These are phyloP conservation scores for Candida coleopterorum DNA, from an alignment of 805 yeast genomes.

Conservation along the genomic window DNA sequence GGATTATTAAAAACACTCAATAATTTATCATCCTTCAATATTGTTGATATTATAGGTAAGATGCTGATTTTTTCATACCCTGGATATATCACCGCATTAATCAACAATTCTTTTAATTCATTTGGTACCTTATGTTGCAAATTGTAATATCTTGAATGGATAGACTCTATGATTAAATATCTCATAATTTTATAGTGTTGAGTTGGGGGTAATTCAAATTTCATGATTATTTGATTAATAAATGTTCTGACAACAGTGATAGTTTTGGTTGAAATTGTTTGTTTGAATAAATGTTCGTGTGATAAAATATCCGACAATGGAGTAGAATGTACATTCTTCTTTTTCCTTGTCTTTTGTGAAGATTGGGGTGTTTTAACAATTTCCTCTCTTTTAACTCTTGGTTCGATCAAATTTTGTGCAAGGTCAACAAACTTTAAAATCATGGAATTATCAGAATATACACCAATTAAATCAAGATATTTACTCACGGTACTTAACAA, in stretches of 20 bases:
- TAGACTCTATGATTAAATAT: conserved; percentile 32
- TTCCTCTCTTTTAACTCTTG: conserved; percentile 20
- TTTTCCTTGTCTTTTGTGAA: conserved; percentile 26
- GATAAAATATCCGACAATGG: conserved; percentile 67
- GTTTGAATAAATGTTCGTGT: conserved; percentile 53
- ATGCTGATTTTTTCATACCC: conserved; percentile 60
- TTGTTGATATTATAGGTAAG: conserved; percentile 61
- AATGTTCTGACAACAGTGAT: conserved; percentile 37
- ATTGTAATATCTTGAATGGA: conserved; percentile 21
- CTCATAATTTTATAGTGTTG: conserved; percentile 54
- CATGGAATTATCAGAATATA: conserved; percentile 45
- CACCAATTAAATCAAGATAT: conserved; percentile 31
- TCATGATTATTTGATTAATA: conserved; percentile 44
- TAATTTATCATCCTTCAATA: conserved; percentile 47
- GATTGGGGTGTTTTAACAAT: conserved; percentile 4
- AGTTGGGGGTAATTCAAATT: conserved; percentile 53
- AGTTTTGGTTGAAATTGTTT: conserved; percentile 36
- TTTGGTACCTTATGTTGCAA: conserved; percentile 20
- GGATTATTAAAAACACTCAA: conserved; percentile 68
- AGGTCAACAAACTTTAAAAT: conserved; percentile 57
- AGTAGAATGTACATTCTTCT: conserved; percentile 36
- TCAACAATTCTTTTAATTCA: conserved; percentile 37
- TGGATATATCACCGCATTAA: conserved; percentile 62
- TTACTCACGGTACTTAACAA: conserved; percentile 22
- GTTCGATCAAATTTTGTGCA: conserved; percentile 40